phyloP scores from a whole-genome alignment of 148 eudicot genomes.

The Rhododendron simsii region DNA sequence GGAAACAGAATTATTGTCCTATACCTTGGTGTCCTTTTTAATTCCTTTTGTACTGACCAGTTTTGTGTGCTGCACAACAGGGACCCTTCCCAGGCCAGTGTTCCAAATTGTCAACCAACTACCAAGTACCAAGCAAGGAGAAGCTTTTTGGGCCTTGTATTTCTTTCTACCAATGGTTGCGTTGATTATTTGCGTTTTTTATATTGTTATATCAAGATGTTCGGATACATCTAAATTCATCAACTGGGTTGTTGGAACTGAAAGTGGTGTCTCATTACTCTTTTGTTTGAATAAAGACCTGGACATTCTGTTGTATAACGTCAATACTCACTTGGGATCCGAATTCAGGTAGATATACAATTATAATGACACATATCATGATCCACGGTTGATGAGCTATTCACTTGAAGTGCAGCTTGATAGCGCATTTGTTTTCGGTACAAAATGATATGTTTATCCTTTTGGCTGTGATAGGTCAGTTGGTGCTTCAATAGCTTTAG shows the following conservation, averaged over 20 bases:
- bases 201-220: background rate
- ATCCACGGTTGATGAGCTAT: background rate
- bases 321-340: background rate
- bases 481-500: background rate
- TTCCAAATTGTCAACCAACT: conserved; percentile 4
- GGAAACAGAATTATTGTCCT: background rate
- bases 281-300: background rate
- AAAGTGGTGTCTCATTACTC: background rate
- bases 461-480: background rate
- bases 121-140: background rate
- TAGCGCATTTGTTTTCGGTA: background rate
- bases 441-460: background rate
- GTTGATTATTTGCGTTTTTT: background rate
- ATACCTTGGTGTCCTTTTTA: background rate
- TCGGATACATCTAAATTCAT: background rate
- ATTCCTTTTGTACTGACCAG: background rate
- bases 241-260: background rate
- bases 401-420: background rate
- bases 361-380: background rate
- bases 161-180: conserved; percentile 3
- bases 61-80: conserved; percentile 11
- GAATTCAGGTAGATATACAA: background rate
- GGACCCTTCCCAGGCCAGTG: background rate
- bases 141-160: background rate
- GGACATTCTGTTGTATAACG: background rate